These are phyloP conservation scores for Diaporthe caulivora DNA, from an alignment of 2,329 filamentous ascomycete species.

Conservation along the genomic window DNA sequence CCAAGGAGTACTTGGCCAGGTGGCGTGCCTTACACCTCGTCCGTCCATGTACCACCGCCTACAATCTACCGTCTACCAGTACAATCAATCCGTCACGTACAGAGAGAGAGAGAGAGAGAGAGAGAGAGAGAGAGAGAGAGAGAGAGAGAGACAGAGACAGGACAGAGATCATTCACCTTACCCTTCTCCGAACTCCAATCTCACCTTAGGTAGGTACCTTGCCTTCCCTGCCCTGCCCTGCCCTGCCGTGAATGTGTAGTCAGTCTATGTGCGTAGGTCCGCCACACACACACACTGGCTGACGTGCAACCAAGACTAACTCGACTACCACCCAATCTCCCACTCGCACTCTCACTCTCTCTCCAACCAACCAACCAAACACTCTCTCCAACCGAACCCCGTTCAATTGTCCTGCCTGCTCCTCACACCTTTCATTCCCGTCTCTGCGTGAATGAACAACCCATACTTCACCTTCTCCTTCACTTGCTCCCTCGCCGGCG, in stretches of 20 bases:
- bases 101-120: too few relatives aligned
- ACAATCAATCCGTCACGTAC: not conserved
- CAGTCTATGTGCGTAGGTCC: too few relatives aligned
- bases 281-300: conserved; percentile 18
- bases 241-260: not conserved
- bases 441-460: conserved; percentile 4
- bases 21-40: not conserved
- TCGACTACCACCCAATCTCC: not conserved
- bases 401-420: conserved; percentile 15
- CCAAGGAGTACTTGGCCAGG: not conserved
- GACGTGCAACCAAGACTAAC: conserved; percentile 18
- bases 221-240: not conserved
- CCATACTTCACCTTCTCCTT: not conserved
- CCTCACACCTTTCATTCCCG: not conserved
- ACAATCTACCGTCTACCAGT: not conserved
- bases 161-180: conserved; percentile 28
- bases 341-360: not conserved
- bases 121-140: too few relatives aligned
- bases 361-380: not conserved
- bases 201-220: not conserved
- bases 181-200: conserved; percentile 26
- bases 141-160: too few relatives aligned
- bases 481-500: not conserved
- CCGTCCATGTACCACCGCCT: not conserved
- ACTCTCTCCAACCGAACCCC: not conserved